Conservation (phyloP, 2,329 filamentous ascomycete species). For the Coleophoma eucalyptorum region DNA sequence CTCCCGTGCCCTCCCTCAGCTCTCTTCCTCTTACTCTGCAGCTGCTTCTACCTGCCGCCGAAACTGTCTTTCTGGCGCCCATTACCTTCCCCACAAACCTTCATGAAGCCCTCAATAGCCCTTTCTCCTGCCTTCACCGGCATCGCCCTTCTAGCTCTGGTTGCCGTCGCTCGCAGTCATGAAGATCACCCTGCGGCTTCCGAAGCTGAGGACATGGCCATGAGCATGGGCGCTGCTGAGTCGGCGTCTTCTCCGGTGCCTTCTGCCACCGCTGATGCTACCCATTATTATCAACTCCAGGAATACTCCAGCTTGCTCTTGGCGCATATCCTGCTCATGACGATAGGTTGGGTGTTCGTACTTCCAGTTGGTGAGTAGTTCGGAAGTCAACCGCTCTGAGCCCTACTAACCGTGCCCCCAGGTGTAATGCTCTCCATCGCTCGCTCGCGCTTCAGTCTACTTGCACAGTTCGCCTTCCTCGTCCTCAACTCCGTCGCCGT, state of each 20-base stretch:
- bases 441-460: conserved; percentile 69
- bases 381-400: neutral
- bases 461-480: conserved; percentile 65
- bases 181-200: conserved; percentile 14
- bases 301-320: conserved; percentile 33
- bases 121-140: neutral
- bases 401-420: conserved; percentile 5
- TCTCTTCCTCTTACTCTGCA: too few relatives aligned
- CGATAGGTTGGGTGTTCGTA: conserved; percentile 64
- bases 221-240: conserved; percentile 23
- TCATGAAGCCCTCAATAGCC: too few relatives aligned
- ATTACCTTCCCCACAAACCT: too few relatives aligned
- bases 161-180: conserved; percentile 16
- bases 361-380: conserved; percentile 60
- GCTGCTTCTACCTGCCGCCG: too few relatives aligned
- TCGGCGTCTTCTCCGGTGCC: conserved; percentile 4
- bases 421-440: conserved; percentile 79
- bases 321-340: conserved; percentile 66
- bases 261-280: conserved; percentile 17
- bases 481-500: conserved; percentile 60
- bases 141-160: conserved; percentile 5
- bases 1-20: too few relatives aligned
- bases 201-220: conserved; percentile 27
- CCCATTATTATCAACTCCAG: conserved; percentile 36
- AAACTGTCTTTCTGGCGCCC: too few relatives aligned